Evolutionary conservation across 306 rosid genomes (phyloP).

Genomic region (Sphenostylis stenocarpa): DNA sequence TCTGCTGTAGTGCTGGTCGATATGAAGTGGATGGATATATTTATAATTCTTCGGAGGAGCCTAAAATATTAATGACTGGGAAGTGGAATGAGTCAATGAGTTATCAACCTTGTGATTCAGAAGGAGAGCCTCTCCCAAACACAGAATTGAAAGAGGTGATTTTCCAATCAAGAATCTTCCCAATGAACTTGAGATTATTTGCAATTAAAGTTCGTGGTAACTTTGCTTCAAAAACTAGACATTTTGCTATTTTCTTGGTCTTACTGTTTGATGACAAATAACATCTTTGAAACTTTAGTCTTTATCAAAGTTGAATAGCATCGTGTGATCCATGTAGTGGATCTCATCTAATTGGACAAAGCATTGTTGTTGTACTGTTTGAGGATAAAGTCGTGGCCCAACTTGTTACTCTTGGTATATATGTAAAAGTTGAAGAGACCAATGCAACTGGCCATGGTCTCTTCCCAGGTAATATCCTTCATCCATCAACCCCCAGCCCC

Average conservation of each 20-base stretch:
- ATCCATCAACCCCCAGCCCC: not conserved
- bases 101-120: conserved; percentile 83
- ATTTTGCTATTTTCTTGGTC: conserved; percentile 19
- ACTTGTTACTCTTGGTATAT: not conserved
- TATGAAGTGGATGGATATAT: conserved; percentile 97
- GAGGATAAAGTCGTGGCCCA: not conserved
- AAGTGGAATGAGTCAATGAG: conserved; percentile 88
- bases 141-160: conserved; percentile 85
- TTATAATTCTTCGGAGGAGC: conserved; percentile 86
- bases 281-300: not conserved
- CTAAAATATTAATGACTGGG: conserved; percentile 89
- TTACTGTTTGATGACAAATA: conserved; percentile 12
- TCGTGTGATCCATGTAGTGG: not conserved
- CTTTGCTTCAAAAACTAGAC: not conserved
- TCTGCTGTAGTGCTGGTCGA: conserved; percentile 73
- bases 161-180: conserved; percentile 9
- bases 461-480: not conserved
- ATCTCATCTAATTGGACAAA: not conserved
- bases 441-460: not conserved
- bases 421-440: not conserved
- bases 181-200: conserved; percentile 12
- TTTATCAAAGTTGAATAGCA: not conserved
- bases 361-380: not conserved
- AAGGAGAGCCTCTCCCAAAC: conserved; percentile 88
- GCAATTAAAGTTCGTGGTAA: not conserved